These are phyloP conservation scores for Bipolaris victoriae DNA, from an alignment of 2,329 filamentous ascomycete species.

Conservation along the genomic window DNA sequence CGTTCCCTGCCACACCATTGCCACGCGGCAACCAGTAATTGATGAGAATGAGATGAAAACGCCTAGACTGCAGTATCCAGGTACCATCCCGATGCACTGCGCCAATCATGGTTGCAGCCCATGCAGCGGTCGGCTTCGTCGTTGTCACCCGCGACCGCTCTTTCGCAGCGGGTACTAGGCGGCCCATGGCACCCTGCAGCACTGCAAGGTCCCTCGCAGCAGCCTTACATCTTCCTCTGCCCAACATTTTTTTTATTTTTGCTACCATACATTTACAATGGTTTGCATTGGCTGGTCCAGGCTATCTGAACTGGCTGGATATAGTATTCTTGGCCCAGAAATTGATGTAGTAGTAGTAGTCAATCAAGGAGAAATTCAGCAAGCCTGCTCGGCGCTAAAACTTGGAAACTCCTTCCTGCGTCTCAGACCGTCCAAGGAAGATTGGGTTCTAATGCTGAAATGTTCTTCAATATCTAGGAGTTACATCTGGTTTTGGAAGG, in stretches of 20 bases:
- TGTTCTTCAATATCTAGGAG: no score
- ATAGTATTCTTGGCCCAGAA: no score
- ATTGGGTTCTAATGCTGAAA: no score
- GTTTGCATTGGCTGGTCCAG: no score
- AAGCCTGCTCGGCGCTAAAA: no score
- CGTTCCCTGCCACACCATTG: constrained; percentile 5
- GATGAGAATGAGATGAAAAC: not conserved
- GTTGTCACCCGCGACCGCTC: constrained; percentile 4
- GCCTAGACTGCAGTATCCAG: not conserved
- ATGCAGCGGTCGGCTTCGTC: not conserved
- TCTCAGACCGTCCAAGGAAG: no score
- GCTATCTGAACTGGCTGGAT: no score
- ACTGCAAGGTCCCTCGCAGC: not conserved
- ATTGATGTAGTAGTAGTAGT: no score
- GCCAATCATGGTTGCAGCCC: not conserved
- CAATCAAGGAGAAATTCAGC: no score
- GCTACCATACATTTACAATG: not conserved
- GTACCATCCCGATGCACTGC: not conserved
- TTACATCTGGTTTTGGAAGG: no score
- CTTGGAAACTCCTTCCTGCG: no score
- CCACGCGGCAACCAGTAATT: constrained; percentile 13
- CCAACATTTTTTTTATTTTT: not conserved
- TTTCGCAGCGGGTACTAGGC: constrained; percentile 1
- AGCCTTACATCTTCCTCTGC: not conserved
- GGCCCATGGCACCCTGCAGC: not conserved